Base-by-base conservation (phyloP, 352 stramenopile genomes). In the Thraustochytrium sp. region DNA sequence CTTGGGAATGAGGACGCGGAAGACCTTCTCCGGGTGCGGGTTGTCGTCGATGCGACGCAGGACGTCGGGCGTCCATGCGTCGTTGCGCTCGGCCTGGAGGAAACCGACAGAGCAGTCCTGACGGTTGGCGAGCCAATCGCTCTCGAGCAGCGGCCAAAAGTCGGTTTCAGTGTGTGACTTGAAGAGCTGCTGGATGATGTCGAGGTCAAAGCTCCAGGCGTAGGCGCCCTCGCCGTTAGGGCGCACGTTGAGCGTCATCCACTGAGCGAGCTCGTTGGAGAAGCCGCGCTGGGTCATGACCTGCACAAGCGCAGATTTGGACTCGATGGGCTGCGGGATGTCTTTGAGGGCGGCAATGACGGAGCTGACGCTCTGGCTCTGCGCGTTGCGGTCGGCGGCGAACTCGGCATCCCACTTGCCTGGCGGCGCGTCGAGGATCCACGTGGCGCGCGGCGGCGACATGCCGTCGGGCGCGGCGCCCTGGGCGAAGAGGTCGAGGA, bases 141-240 rank as follows among this genome's bases (percentile, higher is more conserved):
- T 37, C 31, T 80, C 68, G 11, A 80, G 68, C 34, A 80, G 37
- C 23, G 68, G 68, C 68, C 68, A 80, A 61, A 80, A 63, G 68
- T 80, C 68, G n/a, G 68, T 80, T 26, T 49, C 48, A 11, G 31
- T 80, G 68, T 80, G 68, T n/a, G 68, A 68, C 42, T 76, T 34
- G 53, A 80, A 80, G 68, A 80, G 68, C 68, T 80, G 68, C 68
- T 80, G 26, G 31, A 80, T 68, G 3, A 80, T 80, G 37, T 68
- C 44, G 9, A 80, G 37, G 31, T 80, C 68, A 46, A 80, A 80
- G 44, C 46, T 63, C 68, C 68, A 80, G 11, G 11, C 16, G 31
- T 55, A 80, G 18, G 9, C 68, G 16, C 31, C 53, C 5, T 5
- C 8, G 1, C 21, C 44, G 13, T 9, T 9, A 5, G 18, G n/a